Evolutionary conservation across 129 eudicot species (phyloP), one percentile per base, ranked within the genome.

Genomic region (Centaurea solstitialis): DNA sequence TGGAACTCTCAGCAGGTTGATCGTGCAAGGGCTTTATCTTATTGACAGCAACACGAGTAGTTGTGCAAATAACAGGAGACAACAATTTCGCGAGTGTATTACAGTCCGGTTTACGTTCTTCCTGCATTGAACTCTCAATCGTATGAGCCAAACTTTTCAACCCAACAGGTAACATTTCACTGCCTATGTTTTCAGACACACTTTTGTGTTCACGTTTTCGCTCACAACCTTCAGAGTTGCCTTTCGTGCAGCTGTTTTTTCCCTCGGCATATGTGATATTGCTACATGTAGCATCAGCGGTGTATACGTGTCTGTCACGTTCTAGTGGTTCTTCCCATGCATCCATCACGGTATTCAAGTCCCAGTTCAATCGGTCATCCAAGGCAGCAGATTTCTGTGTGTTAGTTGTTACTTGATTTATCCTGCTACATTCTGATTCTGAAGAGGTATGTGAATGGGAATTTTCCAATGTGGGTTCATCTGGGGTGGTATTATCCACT

Each of bases 281-380:
- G 53, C 13, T 43, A 43, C 13, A 11, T 22, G 22, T n/a, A 64
- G 68, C 22, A 18, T 15, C 64, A 17, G 47, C 10, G 22, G 67
- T 24, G 22, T 15, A 37, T 7, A 38, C 24, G 28, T 74, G 17
- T 30, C 65, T 80, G 70, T 76, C 70, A 40, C 21, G 40, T 38
- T 53, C 79, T 11, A 35, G 11, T 4, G 79, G 80, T 67, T 86
- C 71, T 18, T 86, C 86, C 89, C 86, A 86, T 75, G 85, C 83
- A 26, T 76, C 76, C 86, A 81, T 77, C 18, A 77, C 79, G 45
- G 83, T 77, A 68, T 86, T 86, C 83, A 86, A 73, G 73, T 86
- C 89, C 89, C 89, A 86, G 35, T 78, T 83, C 22, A 86, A 86
- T 72, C 86, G 81, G 47, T 39, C 75, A 76, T 76, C 85, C 57